These are phyloP conservation scores for Botrytis fragariae DNA, from an alignment of 2,329 filamentous ascomycete genomes.

Conservation along the genomic window DNA sequence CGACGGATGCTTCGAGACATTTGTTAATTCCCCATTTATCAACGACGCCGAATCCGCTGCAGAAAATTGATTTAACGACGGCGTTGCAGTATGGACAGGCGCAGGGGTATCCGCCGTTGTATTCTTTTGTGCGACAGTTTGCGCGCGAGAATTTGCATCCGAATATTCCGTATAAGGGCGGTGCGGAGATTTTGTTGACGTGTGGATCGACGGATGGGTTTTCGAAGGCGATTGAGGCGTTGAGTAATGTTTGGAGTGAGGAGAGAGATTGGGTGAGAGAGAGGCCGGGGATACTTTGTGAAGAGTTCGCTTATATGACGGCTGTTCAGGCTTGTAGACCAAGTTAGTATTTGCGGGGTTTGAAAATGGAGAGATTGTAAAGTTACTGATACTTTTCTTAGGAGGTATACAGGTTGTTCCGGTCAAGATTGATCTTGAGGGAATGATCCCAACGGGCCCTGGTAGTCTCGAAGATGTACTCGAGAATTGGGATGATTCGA, in stretches of 20 bases:
- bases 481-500: constrained; percentile 73
- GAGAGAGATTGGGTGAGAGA: constrained; percentile 64
- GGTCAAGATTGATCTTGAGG: constrained; percentile 73
- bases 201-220: constrained; percentile 86
- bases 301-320: constrained; percentile 79
- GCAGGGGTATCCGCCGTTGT: constrained; percentile 75
- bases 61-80: constrained; percentile 75
- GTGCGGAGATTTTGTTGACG: constrained; percentile 75
- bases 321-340: constrained; percentile 66
- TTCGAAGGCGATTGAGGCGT: constrained; percentile 70
- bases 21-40: constrained; percentile 71
- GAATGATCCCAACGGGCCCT: constrained; percentile 71
- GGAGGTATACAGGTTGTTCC: constrained; percentile 63
- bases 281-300: constrained; percentile 73
- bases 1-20: constrained; percentile 42
- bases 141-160: constrained; percentile 74
- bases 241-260: constrained; percentile 73
- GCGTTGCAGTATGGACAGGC: constrained; percentile 87
- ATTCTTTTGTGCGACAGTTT: constrained; percentile 77
- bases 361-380: no score
- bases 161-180: constrained; percentile 72
- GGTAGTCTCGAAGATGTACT: constrained; percentile 77
- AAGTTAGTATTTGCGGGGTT: background rate
- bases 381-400: background rate
- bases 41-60: constrained; percentile 54